Base-by-base conservation (phyloP, 768 basidiomycete genomes). In the Xanthoconium purpureum region DNA sequence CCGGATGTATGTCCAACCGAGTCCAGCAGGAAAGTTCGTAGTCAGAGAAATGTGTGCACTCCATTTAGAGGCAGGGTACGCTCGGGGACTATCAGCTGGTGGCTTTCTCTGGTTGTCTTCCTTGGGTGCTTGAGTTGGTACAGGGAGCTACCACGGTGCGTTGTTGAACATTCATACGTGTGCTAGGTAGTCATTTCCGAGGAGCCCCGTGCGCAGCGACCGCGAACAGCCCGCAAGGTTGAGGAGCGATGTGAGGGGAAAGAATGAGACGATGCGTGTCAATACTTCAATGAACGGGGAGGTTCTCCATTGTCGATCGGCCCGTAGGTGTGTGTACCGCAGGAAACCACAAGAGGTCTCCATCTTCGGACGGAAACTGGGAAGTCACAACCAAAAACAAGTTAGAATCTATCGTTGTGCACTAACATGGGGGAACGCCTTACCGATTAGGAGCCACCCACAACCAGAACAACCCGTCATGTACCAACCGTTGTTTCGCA, bases 381-480 rank as follows among this genome's bases (percentile, higher is more conserved):
- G 5, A 51, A 45, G 11, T 29, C 40, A 14, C 30, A n/a, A 36
- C 17, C 7, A 20, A 10, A 15, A 28, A 30, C 30, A 6, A 44
- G 24, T 24, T 24, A 24, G 24, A 24, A 24, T 24, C 24, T 24
- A 24, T 24, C 24, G 24, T 24, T 24, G 30, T 45, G 17, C 2
- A 15, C 8, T 14, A 11, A 43, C 35, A 35, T 17, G 11, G n/a
- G 12, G 18, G 5, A 39, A 33, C 18, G 6, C 5, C 5, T 11
- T 32, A 43, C 52, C 38, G 32, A 29, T 56, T 24, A 28, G 55
- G 24, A 5, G 33, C 39, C 55, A 56, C 46, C 50, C 51, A 35
- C 13, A 47, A 3, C 36, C 35, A 45, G 32, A 54, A 53, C 17
- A 6, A 15, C 4, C 43, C 20, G 13, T 54, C 42, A 13, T 28